A percentile compares a stretch with the other conserved stretches of the same genome.
Evolutionary conservation across 768 basidiomycete species (phyloP).

Genomic region (Amanita molliuscula): DNA sequence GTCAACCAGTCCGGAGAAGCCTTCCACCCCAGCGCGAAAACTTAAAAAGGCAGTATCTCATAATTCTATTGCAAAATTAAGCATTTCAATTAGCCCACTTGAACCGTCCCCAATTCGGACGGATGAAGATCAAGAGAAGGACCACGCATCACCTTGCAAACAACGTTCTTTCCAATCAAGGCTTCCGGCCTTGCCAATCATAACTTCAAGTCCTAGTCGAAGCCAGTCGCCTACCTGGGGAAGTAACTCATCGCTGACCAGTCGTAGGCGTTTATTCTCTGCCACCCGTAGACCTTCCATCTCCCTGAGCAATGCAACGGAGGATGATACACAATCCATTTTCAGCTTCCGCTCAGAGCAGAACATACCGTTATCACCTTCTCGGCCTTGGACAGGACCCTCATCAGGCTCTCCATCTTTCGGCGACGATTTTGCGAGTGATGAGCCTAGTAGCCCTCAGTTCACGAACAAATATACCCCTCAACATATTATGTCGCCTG

Average conservation of each 20-base stretch:
- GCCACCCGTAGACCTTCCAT: conserved; percentile 47
- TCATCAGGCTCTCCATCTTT: conserved; percentile 20
- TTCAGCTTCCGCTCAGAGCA: conserved; percentile 40
- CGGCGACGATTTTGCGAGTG: conserved; percentile 36
- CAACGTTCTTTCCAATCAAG: conserved; percentile 55
- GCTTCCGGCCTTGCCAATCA: conserved; percentile 38
- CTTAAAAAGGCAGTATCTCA: conserved; percentile 51
- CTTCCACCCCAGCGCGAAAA: conserved; percentile 19
- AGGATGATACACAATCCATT: conserved; percentile 47
- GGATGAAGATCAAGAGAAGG: conserved; percentile 19
- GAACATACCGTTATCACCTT: conserved; percentile 20
- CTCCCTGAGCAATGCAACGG: conserved; percentile 26
- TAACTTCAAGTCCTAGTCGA: conserved; percentile 17
- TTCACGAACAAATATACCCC: conserved; percentile 39
- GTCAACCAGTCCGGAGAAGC: conserved; percentile 1
- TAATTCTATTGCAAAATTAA: conserved; percentile 35
- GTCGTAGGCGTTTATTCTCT: conserved; percentile 56
- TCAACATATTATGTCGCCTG: conserved; percentile 59
- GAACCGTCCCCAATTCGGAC: not conserved
- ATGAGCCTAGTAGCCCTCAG: conserved; percentile 26
- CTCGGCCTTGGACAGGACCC: conserved; percentile 15
- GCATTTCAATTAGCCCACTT: conserved; percentile 16
- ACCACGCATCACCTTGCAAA: conserved; percentile 28
- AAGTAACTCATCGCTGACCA: conserved; percentile 16
- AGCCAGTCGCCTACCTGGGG: conserved; percentile 10